These are phyloP conservation scores for Eucalyptus cloeziana DNA, from an alignment of 345 rosid species.

Conservation along the genomic window DNA sequence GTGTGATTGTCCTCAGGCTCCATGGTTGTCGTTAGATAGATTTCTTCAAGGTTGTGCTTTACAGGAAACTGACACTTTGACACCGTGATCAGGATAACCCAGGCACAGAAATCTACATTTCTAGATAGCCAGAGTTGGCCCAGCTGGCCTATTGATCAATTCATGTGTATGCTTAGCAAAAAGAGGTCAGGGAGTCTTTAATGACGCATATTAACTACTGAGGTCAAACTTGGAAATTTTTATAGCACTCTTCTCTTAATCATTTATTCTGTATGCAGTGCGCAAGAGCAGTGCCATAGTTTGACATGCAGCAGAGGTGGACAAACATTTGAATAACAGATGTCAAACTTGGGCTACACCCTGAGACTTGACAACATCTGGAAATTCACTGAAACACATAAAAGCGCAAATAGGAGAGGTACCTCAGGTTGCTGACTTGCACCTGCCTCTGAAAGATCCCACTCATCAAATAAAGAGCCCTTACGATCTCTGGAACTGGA, in stretches of 20 bases:
- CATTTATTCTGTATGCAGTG: neutral
- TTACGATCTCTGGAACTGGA: constrained; percentile 80
- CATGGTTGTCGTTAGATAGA: neutral
- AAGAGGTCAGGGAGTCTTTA: neutral
- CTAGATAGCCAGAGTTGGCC: neutral
- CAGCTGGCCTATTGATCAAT: neutral
- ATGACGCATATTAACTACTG: neutral
- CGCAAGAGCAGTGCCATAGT: neutral
- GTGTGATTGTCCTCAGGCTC: neutral
- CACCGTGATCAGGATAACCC: neutral
- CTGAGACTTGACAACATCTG: neutral
- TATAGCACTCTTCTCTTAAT: neutral
- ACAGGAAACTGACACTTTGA: neutral
- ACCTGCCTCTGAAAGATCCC: constrained; percentile 91
- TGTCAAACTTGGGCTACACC: neutral
- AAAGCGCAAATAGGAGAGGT: neutral
- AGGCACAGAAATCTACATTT: neutral
- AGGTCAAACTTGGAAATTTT: neutral
- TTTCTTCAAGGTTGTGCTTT: neutral
- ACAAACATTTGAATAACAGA: neutral
- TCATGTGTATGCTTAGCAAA: neutral
- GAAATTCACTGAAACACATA: neutral
- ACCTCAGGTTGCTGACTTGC: constrained; percentile 68
- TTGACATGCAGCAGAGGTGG: neutral
- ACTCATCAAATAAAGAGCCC: constrained; percentile 63